Evolutionary conservation across 257 asterid genomes (phyloP), one percentile per base, ranked within the genome.

Genomic region (Solanum bukasovii): DNA sequence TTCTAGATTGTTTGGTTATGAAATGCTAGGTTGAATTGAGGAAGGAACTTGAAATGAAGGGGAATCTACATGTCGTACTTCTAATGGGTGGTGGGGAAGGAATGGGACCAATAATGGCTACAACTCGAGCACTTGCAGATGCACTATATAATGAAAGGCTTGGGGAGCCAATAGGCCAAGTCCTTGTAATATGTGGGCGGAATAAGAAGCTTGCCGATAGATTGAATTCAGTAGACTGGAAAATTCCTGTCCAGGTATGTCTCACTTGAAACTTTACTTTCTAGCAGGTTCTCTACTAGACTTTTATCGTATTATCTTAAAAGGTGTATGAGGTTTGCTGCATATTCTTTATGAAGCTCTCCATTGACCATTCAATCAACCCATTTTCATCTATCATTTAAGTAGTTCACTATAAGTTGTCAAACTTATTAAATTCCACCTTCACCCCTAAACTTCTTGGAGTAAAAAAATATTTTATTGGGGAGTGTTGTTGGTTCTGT

Each of bases 31-130:
- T 89, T n/a, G 97, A 92, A 88, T 89, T 97, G 92, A 93, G 97
- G 92, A 96, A 87, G 92, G 98, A 93, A 56, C 92, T 97, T 56
- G 98, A 98, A 88, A 92, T 97, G 98, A 94, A 95, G 73, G 98
- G 93, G 90, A 72, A 93, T 79, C 98, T 97, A 59, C 99, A 98
- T 10, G 92, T 98, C 11, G 98, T 95, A 14, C 91, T 97, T 88
- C 91, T 97, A 72, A 97, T 97, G 96, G 99, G 99, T 84, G 99
- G 99, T 59, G 99, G 99, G 88, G 99, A 97, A 92, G 99, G 99
- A 44, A 97, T 97, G 99, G 99, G 99, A 20, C 99, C 99, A 88
- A 97, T 97, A 83, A 98, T 96, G 93, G 93, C 96, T 72, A 97
- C 99, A 46, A 98, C 99, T 89, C 94, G 94, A 88, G 98, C 98